Base-by-base conservation (phyloP, 495 filamentous ascomycete genomes). In the Xylaria cubensis region DNA sequence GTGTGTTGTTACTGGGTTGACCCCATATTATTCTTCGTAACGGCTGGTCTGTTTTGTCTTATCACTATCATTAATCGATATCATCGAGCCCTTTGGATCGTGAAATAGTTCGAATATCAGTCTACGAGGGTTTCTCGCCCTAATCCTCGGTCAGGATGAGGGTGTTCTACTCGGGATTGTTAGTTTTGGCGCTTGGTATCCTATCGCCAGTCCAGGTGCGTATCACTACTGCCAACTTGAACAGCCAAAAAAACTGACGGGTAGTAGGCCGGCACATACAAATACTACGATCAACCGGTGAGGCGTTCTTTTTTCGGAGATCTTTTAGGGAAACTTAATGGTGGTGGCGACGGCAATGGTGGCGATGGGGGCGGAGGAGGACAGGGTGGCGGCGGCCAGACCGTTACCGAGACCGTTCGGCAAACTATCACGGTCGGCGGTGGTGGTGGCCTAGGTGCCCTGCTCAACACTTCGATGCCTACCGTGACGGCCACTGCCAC, bases 131-230 rank as follows among this genome's bases (percentile, higher is more conserved):
- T 65, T 74, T 65, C 51, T 72, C 56, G 19, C 41, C 74, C 72
- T 39, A 58, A 67, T 64, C 72, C 72, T 63, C 72, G 70, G 32
- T 74, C 78, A 82, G 67, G 77, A 86, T 86, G 84, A 82, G 78
- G 74, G 72, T 67, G 67, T 19, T 70, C 36, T 73, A 81, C 73
- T 72, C 75, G 61, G 71, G 75, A 19, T 73, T 76, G 41, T 59
- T 83, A 46, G 64, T 82, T 50, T 73, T 82, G 66, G 61, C 79
- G 56, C 73, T 84, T 72, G 74, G 78, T 78, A 78, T 75, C 29
- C 36, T 81, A 64, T 81, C 84, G 66, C 74, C 83, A 59, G 78
- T 78, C 41, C 79, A 83, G 81, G 84, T 86, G 72, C 62, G 82
- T 74, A 68, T 36, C 66, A 26, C 13, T 29, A 56, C 41, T 10